Evolutionary conservation across 2,329 filamentous ascomycete species (phyloP), one percentile per base, ranked within the genome.

Genomic region (Penicillium expansum): DNA sequence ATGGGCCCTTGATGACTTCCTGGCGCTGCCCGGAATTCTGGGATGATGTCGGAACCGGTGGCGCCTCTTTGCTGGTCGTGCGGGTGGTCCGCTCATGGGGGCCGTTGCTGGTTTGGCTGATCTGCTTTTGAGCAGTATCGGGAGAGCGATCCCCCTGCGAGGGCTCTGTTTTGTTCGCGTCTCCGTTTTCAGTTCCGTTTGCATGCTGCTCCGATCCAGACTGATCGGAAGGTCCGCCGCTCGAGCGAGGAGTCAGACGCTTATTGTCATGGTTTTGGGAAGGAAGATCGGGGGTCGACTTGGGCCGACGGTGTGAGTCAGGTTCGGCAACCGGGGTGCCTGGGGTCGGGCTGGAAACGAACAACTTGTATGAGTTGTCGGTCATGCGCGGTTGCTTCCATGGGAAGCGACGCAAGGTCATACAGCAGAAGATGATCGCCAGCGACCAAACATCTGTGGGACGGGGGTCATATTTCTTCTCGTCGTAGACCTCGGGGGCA

Each of bases 371-470:
- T 0, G 92, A 96, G 73, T 96, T 97, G 73, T 99, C 94, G 4
- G 90, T 90, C 72, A 92, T 79, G 39, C 92, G 86, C 5, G 94
- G 94, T 35, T 95, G 87, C 77, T 99, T 99, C 94, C 94, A 99
- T 0, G 94, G 94, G 70, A 99, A 99, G 35, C 94, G 82, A 22
- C 94, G 85, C 41, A 99, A 80, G 5, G 91, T 94, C 94, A 99
- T 99, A 79, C 94, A 99, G 76, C 94, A 97, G 77, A 93, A 99
- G 54, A 99, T 97, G 66, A 99, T 99, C 18, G 93, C 94, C 58
- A 99, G 81, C 11, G 94, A 99, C 94, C 94, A 99, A 58, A 99
- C 92, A 76, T 99, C 94, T 1, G 93, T 91, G 7, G 92, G 91
- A 60, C 92, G 89, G 1, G 94, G 92, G 69, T 99, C 92, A 72